Evolutionary conservation across 495 filamentous ascomycete genomes (phyloP).

Genomic region (Glutinoglossum americanum): DNA sequence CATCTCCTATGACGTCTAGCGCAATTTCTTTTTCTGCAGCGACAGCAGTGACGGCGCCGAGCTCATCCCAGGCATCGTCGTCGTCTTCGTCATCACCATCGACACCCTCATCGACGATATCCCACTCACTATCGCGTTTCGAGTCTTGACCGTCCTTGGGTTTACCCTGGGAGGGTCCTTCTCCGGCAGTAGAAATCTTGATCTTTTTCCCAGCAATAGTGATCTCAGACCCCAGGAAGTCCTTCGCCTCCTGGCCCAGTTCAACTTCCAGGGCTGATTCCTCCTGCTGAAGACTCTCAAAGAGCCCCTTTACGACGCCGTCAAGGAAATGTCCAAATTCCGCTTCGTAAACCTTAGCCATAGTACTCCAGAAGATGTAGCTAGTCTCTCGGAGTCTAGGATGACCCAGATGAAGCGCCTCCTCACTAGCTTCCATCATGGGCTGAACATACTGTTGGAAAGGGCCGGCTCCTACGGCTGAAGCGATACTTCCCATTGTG

Average conservation of each 20-base stretch:
- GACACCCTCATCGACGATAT: slow-evolving; percentile 30
- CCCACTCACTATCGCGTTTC: slow-evolving; percentile 28
- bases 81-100: slow-evolving; percentile 45
- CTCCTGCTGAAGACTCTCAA: slow-evolving; percentile 70
- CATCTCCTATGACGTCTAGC: slow-evolving; percentile 79
- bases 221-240: slow-evolving; percentile 56
- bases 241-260: slow-evolving; percentile 54
- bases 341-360: slow-evolving; percentile 85
- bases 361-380: slow-evolving; percentile 86
- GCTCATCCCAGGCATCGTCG: slow-evolving; percentile 69
- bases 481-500: slow-evolving; percentile 75
- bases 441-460: slow-evolving; percentile 82
- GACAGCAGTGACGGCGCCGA: slow-evolving; percentile 59
- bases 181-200: slow-evolving; percentile 31
- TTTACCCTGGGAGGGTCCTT: slow-evolving; percentile 15
- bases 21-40: slow-evolving; percentile 96
- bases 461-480: slow-evolving; percentile 62
- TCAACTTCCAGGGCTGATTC: slow-evolving; percentile 70
- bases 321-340: slow-evolving; percentile 73
- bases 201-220: slow-evolving; percentile 63
- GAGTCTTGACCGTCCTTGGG: slow-evolving; percentile 3
- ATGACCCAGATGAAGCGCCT: slow-evolving; percentile 76
- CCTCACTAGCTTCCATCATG: slow-evolving; percentile 77
- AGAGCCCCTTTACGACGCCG: slow-evolving; percentile 66
- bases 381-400: slow-evolving; percentile 81